Evolutionary conservation across 345 rosid genomes (phyloP).

Genomic region (Psidium guajava): DNA sequence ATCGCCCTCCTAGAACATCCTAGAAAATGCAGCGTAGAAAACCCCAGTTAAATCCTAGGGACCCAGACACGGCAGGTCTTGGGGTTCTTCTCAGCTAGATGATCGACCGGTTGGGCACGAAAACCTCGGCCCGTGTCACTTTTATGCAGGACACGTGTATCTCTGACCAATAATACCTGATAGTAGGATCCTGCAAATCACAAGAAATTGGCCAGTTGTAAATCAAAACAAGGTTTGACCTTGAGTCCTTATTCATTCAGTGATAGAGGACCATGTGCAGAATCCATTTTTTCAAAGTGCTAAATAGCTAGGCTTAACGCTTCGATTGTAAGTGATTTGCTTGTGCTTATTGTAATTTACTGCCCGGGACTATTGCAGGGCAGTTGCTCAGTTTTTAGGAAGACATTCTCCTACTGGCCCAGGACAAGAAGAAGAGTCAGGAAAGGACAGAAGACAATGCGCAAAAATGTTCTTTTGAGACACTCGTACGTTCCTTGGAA

Average conservation of each 20-base stretch:
- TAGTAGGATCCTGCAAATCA: conserved; percentile 37
- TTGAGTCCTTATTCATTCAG: not conserved
- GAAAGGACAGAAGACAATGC: conserved; percentile 49
- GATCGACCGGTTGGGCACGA: too few species aligned
- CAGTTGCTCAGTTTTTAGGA: conserved; percentile 50
- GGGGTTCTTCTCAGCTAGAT: too few species aligned
- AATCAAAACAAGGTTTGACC: conserved; percentile 57
- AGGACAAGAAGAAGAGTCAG: conserved; percentile 13
- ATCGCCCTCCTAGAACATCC: too few species aligned
- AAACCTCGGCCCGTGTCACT: too few species aligned
- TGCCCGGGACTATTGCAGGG: conserved; percentile 33
- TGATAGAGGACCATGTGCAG: not conserved
- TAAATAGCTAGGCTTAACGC: not conserved
- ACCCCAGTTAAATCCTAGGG: too few species aligned
- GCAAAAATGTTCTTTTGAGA: conserved; percentile 86
- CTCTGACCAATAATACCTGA: not conserved
- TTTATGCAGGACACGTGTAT: not conserved
- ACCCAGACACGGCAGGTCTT: too few species aligned
- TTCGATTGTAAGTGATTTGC: not conserved
- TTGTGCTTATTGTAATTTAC: not conserved
- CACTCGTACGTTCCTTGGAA: not conserved
- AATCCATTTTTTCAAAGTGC: not conserved
- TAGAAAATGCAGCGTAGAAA: too few species aligned
- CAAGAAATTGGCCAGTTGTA: conserved; percentile 40
- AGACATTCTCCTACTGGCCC: conserved; percentile 31